phyloP scores from a whole-genome alignment of 148 eudicot genomes.

The Polygonum aviculare region DNA sequence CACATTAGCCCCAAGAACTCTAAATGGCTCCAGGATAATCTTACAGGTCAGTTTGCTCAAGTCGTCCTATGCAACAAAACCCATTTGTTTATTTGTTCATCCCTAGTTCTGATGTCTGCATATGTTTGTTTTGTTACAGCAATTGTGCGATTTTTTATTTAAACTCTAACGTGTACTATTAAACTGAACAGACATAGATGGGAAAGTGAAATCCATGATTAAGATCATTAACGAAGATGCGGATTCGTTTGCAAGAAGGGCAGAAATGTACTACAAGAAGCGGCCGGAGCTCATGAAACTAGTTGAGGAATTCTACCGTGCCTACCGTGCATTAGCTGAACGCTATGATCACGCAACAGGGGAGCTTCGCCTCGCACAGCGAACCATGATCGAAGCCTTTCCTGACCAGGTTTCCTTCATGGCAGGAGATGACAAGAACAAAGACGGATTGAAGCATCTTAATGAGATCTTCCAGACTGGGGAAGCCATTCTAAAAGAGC shows the following conservation, averaged over 20 bases:
- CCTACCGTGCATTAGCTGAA: constrained; percentile 95
- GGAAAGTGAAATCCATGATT: constrained; percentile 91
- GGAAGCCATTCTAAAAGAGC: constrained; percentile 22
- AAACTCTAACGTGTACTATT: neutral
- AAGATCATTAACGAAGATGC: constrained; percentile 99
- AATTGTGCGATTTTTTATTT: neutral
- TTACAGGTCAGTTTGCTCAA: constrained; percentile 33
- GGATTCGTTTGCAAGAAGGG: constrained; percentile 97
- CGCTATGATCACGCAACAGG: constrained; percentile 95
- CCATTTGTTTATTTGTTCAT: no score
- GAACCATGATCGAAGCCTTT: constrained; percentile 78
- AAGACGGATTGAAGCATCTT: constrained; percentile 61
- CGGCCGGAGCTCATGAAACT: constrained; percentile 96
- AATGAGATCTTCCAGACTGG: constrained; percentile 47
- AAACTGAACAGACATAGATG: constrained; percentile 63
- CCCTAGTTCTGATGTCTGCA: neutral
- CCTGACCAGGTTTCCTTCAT: constrained; percentile 61
- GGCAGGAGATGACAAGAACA: constrained; percentile 53
- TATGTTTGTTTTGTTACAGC: neutral
- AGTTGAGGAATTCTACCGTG: constrained; percentile 97
- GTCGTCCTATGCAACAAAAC: neutral
- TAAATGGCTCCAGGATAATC: constrained; percentile 72
- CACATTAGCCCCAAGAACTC: constrained; percentile 66
- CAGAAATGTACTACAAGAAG: constrained; percentile 97
- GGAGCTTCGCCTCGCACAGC: constrained; percentile 87